Evolutionary conservation across 2,329 filamentous ascomycete genomes (phyloP), one percentile per base, ranked within the genome.

Genomic region (Aspergillus fumigatiaffinis): DNA sequence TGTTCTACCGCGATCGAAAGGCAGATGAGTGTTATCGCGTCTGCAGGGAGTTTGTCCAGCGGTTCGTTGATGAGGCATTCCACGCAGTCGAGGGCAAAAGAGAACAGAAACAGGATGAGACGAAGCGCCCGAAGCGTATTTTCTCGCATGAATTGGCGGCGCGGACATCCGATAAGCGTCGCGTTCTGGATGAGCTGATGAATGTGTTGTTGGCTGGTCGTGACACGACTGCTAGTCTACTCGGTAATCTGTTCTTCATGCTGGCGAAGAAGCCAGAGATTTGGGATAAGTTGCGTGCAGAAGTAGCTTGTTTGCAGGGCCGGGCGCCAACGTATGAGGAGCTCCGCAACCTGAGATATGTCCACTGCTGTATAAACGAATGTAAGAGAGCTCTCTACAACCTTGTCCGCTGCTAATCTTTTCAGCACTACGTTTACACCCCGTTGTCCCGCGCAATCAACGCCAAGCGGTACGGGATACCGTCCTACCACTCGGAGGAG

Each of bases 131-230:
- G 25, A 55, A 71, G n/a, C 85, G 84, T 64, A 74, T 85, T 9
- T 87, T 87, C 61, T 74, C 87, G 10, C 71, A 85, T 52, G 84
- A 85, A 63, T 68, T 88, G 32, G 74, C 83, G 14, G 76, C 80
- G 49, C 73, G 77, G 3, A 77, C 77, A 61, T 75, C 58, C 66
- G 80, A 76, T 68, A 77, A 60, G 60, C 76, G 61, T 8, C 74
- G 77, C 20, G 69, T 85, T 6, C 72, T 80, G 3, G 79, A 81
- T 59, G 80, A 86, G 61, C 60, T 75, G 44, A 53, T 77, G 50
- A 76, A 74, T 50, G 63, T 75, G n/a, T 63, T 76, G 3, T 60
- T 74, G 7, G 74, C 73, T 4, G 74, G 72, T 0, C 66, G 74
- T 1, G 74, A 76, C 55, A 74, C 73, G 1, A 76, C 73, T 4